Percentiles rank a stretch among this genome's conserved stretches.
Conservation (phyloP, 1,284 basidiomycete species). For the Ustilago crameri region DNA sequence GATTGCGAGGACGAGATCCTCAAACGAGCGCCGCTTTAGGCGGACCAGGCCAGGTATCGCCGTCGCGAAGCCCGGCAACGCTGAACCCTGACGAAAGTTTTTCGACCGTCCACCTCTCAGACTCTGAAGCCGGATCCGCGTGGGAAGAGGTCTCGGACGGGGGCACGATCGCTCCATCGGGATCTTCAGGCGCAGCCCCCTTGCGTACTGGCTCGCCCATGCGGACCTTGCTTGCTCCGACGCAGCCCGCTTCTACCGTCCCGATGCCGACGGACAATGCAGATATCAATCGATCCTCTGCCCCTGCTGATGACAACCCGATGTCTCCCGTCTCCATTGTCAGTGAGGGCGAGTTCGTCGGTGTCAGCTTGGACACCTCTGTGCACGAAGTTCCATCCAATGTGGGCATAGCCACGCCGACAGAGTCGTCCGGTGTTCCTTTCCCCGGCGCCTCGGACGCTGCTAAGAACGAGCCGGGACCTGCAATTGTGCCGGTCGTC, state of each 20-base stretch:
- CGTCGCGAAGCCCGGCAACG: slow-evolving; percentile 15
- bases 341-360: slow-evolving; percentile 21
- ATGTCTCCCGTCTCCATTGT: slow-evolving; percentile 6
- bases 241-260: too few species aligned
- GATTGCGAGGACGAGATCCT: slow-evolving; percentile 11
- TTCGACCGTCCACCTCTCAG: slow-evolving; percentile 36
- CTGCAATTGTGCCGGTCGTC: too few species aligned
- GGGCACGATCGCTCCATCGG: slow-evolving; percentile 37
- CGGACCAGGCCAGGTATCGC: background rate
- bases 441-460: background rate
- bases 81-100: slow-evolving; percentile 37
- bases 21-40: background rate
- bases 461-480: too few species aligned
- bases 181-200: slow-evolving; percentile 3
- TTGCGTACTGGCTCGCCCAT: slow-evolving; percentile 15
- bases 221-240: background rate
- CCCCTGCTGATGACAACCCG: background rate
- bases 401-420: too few species aligned
- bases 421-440: background rate
- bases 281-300: background rate
- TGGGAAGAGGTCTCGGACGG: slow-evolving; percentile 56
- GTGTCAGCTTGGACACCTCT: slow-evolving; percentile 21
- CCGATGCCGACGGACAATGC: background rate
- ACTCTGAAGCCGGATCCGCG: slow-evolving; percentile 40
- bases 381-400: background rate